Evolutionary conservation across 208 protist species (phyloP).

Genomic region (Leishmania aethiopica): DNA sequence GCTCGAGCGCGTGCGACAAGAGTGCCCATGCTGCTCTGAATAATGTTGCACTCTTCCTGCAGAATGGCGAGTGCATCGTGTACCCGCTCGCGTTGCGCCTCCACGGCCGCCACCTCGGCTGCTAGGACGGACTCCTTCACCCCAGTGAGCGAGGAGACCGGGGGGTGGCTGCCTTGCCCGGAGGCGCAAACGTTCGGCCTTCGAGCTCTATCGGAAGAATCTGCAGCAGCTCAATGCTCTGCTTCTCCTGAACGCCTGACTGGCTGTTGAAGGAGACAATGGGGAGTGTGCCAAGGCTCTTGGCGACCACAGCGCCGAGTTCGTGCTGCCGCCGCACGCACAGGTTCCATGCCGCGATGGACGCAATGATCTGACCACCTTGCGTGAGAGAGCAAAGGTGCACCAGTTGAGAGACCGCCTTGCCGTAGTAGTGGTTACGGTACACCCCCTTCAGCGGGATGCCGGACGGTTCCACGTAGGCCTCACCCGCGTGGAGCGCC

Average conservation of each 20-base stretch:
- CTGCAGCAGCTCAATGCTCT: conserved; percentile 68
- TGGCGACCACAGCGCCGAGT: conserved; percentile 54
- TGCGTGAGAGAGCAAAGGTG: conserved; percentile 66
- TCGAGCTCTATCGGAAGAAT: conserved; percentile 50
- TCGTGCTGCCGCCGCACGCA: conserved; percentile 59
- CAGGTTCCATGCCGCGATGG: conserved; percentile 67
- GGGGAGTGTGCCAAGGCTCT: conserved; percentile 54
- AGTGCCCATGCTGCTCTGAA: conserved; percentile 45
- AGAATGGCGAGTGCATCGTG: conserved; percentile 53
- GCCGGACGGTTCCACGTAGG: conserved; percentile 67
- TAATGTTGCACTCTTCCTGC: conserved; percentile 52
- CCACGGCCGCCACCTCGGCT: conserved; percentile 71
- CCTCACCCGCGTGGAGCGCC: conserved; percentile 78
- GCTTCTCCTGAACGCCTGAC: conserved; percentile 68
- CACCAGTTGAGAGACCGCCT: conserved; percentile 80
- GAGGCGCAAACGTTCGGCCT: conserved; percentile 49
- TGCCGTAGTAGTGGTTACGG: conserved; percentile 85
- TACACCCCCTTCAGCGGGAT: conserved; percentile 50
- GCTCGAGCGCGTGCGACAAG: conserved; percentile 46
- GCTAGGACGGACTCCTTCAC: conserved; percentile 52
- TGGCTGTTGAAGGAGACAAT: conserved; percentile 77
- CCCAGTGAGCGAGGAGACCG: conserved; percentile 48
- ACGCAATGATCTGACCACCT: conserved; percentile 82
- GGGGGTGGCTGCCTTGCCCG: conserved; percentile 28
- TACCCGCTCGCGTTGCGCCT: conserved; percentile 46